Evolutionary conservation across 192 early-diverging fungal species (phyloP), one percentile per base, ranked within the genome.

Genomic region (Coemansia sp.): DNA sequence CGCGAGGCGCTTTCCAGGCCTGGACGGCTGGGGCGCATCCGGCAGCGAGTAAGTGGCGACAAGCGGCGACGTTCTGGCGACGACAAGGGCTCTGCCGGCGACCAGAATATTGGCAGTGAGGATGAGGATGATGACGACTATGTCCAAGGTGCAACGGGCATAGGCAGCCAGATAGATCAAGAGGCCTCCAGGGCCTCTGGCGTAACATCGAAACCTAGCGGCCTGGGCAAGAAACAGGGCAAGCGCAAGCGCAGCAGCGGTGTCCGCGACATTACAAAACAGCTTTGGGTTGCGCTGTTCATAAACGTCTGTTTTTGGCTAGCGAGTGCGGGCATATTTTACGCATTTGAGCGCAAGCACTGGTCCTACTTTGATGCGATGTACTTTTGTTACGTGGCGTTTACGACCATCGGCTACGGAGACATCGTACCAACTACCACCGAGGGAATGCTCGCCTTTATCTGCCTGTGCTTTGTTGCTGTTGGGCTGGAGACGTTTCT

Each of bases 361-460:
- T 80, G 77, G 77, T 40, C 33, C 39, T 82, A 75, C 58, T 82
- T 75, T 68, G 68, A 78, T 18, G 72, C 76, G 6, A 35, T 82
- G 63, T 82, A 68, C 29, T 82, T 78, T 63, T 78, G 81, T 56
- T 82, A 77, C 43, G 72, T 82, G 14, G 68, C 81, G 7, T 82
- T 69, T 34, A 82, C 81, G 26, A 82, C 81, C 44, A 82, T 82
- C 22, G 81, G 81, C 11, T 82, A 79, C 29, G 81, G 81, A 18
- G 75, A 82, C 44, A 29, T 68, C 21, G 66, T 70, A 15, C 75
- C 76, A 4, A 36, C 54, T 8, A 64, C 72, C 12, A 70, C 72
- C 32, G 63, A 68, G n/a, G 72, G 71, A 17, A 63, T 66, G 38
- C 58, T 82, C 22, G 63, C 68, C 17, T 82, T 79, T 24, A 79